phyloP scores from a whole-genome alignment of 345 rosid species.

The Crucihimalaya himalaica region DNA sequence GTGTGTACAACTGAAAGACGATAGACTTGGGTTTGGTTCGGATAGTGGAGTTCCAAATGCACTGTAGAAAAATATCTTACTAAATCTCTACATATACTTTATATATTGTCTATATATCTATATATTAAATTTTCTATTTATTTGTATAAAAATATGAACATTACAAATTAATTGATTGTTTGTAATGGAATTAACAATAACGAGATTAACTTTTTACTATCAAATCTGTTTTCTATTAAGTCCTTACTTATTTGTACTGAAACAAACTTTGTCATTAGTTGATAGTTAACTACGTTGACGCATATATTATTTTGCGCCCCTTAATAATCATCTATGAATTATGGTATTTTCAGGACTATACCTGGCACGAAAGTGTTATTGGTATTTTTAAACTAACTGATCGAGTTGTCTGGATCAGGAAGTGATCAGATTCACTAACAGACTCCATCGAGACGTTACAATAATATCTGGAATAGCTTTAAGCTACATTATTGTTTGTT shows the following conservation, averaged over 20 bases:
- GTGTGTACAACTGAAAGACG: not conserved
- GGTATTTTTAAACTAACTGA: not conserved
- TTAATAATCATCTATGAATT: too few relatives aligned
- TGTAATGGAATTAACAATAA: not conserved
- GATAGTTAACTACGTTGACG: too few relatives aligned
- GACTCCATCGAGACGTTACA: not conserved
- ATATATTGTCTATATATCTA: not conserved
- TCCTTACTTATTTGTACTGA: too few relatives aligned
- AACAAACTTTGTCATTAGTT: too few relatives aligned
- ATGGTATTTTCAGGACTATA: too few relatives aligned
- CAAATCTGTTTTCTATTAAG: too few relatives aligned
- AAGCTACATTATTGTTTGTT: not conserved
- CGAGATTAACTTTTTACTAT: too few relatives aligned
- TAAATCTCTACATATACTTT: not conserved
- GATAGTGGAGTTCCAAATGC: conserved; percentile 2
- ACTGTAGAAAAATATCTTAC: not conserved
- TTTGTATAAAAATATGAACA: not conserved
- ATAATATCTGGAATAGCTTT: conserved; percentile 1
- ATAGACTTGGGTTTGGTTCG: not conserved
- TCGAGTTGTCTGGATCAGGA: not conserved
- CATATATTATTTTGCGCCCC: too few relatives aligned
- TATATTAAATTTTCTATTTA: too few relatives aligned
- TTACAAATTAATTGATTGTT: not conserved
- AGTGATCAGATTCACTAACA: not conserved
- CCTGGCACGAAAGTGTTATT: not conserved